Evolutionary conservation across 2,329 filamentous ascomycete species (phyloP), one percentile per base, ranked within the genome.

Genomic region (Exophiala bonariae): DNA sequence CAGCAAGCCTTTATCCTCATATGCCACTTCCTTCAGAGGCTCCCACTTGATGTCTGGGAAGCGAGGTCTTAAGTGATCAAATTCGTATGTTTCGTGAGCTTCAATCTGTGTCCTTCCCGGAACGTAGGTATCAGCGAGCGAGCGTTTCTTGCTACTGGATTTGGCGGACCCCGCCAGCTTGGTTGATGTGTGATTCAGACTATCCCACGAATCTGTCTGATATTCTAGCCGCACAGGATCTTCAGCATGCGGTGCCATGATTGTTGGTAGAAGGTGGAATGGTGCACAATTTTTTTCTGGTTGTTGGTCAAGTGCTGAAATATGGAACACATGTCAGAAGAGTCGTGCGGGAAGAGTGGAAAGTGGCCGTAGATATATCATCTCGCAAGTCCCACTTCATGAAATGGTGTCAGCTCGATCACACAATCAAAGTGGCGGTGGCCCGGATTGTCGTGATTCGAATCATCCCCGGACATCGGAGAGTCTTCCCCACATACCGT

Each of bases 41-140:
- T 68, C 66, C 78, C 78, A 81, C 14, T 72, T 66, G 47, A 80
- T 55, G 17, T 78, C 67, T 3, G 78, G 78, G 52, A 81, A 81
- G 7, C 61, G 67, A 14, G 77, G 77, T 6, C 71, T 67, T 6
- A 82, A 68, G 41, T 80, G 69, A 26, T 80, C 73, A 50, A 78
- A 68, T 33, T 74, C 67, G 57, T 81, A 80, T 44, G 71, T 63
- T 11, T 73, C 67, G 48, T 78, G 70, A 16, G 67, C 56, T 51
- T 76, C 62, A 23, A 76, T 63, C 18, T 55, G 43, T 8, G 73
- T 74, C 9, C 72, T 69, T 32, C 78, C 78, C 6, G 78, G 78
- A 7, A 70, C 61, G 52, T 77, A 78, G 11, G 3, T 26, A 7
- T 47, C 40, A 14, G 40, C 45, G 5, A 47, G 40, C n/a, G 35